Base-by-base conservation (phyloP, 2,329 filamentous ascomycete species). In the Alternaria ventricosa region DNA sequence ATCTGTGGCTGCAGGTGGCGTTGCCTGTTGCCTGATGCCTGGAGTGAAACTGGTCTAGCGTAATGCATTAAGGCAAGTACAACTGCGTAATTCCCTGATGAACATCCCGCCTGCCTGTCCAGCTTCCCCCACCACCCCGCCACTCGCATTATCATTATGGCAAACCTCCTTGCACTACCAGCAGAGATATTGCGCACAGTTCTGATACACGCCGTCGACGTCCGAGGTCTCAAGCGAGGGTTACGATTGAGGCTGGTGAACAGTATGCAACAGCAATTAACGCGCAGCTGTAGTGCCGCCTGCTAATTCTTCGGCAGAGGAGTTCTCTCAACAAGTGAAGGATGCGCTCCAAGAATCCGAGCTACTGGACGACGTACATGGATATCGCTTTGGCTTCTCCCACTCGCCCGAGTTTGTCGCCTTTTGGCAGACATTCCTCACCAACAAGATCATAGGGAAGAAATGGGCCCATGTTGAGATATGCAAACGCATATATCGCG, bases 341-440 rank as follows among this genome's bases (percentile, higher is more conserved):
- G 44, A 57, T 36, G 53, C 53, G 13, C 53, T 57, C 3, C 33
- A 41, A 3, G 41, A 49, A 20, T 56, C 58, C 5, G 13, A 25
- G 10, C 28, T 45, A 15, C 44, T 43, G 23, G 44, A 50, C 6
- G 49, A 41, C n/a, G 36, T 41, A 18, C 36, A 41, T 18, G 36
- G 36, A 18, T 41, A 41, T 20, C 36, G 25, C 28, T 33, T 51
- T 36, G 11, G 44, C 11, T 2, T 30, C n/a, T n/a, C 47, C 15
- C n/a, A 50, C 11, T 50, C 23, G 25, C 43, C 41, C 12, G 50
- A 60, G 12, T 46, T 50, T 13, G 43, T 47, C 15, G 20, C 57
- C 11, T 63, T 63, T 57, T 60, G 55, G 60, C 60, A 60, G 15
- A 18, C 36, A 11, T 63, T 55, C 13, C 43, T 63, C 6, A 63